Evolutionary conservation across 768 basidiomycete genomes (phyloP).

Genomic region (Phaffia australis): DNA sequence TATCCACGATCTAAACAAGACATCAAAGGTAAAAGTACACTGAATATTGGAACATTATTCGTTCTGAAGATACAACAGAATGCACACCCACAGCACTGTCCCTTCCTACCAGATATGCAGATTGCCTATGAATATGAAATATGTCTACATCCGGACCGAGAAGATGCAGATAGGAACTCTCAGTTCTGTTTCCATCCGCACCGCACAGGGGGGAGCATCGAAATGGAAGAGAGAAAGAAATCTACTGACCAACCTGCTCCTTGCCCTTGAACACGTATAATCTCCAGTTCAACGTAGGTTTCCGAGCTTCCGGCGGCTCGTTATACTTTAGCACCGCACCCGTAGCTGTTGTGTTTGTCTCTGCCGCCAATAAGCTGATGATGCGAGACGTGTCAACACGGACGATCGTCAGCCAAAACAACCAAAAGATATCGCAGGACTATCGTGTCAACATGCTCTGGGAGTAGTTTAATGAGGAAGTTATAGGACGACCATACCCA

Average conservation of each 20-base stretch:
- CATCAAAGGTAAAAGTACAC: not conserved
- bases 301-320: conserved; percentile 94
- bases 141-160: conserved; percentile 48
- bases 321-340: conserved; percentile 81
- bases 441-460: not conserved
- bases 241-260: conserved; percentile 71
- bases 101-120: conserved; percentile 84
- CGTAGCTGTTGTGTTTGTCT: conserved; percentile 62
- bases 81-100: conserved; percentile 60
- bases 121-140: conserved; percentile 84
- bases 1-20: conserved; percentile 44
- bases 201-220: not conserved
- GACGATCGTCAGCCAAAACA: not conserved
- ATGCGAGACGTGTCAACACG: not conserved
- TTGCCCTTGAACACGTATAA: conserved; percentile 94
- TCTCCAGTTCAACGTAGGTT: conserved; percentile 79
- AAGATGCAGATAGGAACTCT: not conserved
- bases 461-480: not conserved
- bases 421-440: not conserved
- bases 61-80: not conserved
- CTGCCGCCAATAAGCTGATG: conserved; percentile 64
- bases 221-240: not conserved
- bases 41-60: not conserved
- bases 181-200: conserved; percentile 3
- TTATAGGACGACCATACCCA: conserved; percentile 40